Percentiles rank a stretch among this genome's conserved stretches.
Conservation (phyloP, 176 grass and related monocot species). For the Triticum monococcum region DNA sequence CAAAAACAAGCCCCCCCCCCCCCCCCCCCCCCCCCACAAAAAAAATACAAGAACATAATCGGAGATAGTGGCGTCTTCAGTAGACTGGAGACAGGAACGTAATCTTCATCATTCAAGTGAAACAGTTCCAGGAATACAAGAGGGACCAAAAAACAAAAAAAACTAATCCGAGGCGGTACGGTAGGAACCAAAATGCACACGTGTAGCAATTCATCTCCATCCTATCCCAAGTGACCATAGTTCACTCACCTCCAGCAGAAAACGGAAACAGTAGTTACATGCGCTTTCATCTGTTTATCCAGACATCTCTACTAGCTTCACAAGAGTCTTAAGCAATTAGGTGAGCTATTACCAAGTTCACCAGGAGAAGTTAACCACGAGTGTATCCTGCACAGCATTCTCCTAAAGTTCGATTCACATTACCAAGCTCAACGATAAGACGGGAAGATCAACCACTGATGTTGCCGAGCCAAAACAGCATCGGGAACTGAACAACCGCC, state of each 20-base stretch:
- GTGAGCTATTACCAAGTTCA: not conserved
- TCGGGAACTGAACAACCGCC: constrained; percentile 59
- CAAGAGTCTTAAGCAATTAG: not conserved
- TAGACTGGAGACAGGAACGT: no score
- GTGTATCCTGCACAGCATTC: not conserved
- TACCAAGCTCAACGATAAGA: not conserved
- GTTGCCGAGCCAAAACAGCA: constrained; percentile 39
- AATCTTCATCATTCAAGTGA: not conserved
- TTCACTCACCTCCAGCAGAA: not conserved
- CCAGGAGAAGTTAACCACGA: not conserved
- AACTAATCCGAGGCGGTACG: not conserved
- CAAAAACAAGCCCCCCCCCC: no score
- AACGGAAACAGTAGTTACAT: not conserved
- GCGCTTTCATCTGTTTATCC: not conserved
- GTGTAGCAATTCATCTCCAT: not conserved
- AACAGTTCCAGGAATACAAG: not conserved
- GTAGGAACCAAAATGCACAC: not conserved
- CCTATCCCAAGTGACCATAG: not conserved
- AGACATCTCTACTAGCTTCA: not conserved
- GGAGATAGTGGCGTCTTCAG: no score
- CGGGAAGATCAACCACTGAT: constrained; percentile 17
- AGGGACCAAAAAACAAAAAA: not conserved
- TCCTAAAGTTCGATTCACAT: not conserved
- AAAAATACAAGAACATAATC: no score
- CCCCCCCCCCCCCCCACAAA: no score